Evolutionary conservation across 257 asterid genomes (phyloP), one percentile per base, ranked within the genome.

Genomic region (Scutellaria barbata): DNA sequence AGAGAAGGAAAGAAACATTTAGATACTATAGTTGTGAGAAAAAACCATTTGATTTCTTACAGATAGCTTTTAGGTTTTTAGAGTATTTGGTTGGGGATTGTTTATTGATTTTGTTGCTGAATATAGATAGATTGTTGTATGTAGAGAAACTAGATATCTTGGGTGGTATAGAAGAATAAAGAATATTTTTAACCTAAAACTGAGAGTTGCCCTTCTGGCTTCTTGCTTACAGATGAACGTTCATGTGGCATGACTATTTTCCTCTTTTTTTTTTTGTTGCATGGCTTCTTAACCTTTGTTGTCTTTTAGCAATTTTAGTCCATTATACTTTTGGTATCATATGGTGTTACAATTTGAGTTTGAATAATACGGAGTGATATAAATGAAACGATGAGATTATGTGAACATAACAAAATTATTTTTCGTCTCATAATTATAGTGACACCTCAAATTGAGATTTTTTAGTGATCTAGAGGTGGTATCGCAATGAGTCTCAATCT

Each of bases 91-190:
- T 79, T 78, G 84, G 77, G 74, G 84, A 72, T 81, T 88, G 89
- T 84, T 84, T 84, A 84, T 86, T 84, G 72, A 73, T 84, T 81
- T 22, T 22, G 25, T 22, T 22, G 25, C 25, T 22, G 25, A 22
- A 22, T 22, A 22, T 22, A 22, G 25, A 22, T 22, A 22, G 25
- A 8, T 81, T 81, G 90, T 69, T 54, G 64, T 64, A 60, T 79
- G 25, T 22, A 2, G 25, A 22, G 25, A 22, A 22, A 2, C 25
- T 22, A 22, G 25, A 76, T 42, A 2, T 69, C 50, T 76, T 56
- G 77, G 78, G 62, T 76, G 84, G 80, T 73, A 76, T 68, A 85
- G 71, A 84, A 71, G 79, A 81, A 74, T 74, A 77, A 59, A 53
- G 57, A n/a, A 42, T 65, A 52, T 16, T 22, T 10, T 37, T 51